These are phyloP conservation scores for Penicillium sp. DNA, from an alignment of 2,329 filamentous ascomycete species.

Conservation along the genomic window DNA sequence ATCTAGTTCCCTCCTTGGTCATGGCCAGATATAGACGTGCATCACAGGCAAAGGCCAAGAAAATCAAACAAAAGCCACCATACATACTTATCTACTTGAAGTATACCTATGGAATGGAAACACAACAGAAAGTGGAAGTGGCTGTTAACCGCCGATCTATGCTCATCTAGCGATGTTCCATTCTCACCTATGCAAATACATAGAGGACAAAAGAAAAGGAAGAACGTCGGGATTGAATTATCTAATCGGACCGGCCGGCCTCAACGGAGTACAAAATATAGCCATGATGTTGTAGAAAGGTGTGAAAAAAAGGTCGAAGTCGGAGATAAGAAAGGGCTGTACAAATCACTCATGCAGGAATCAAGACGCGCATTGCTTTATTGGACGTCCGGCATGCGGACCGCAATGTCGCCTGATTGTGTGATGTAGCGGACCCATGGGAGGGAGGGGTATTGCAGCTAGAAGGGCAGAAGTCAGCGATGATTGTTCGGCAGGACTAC, in stretches of 20 bases:
- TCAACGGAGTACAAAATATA: slow-evolving; percentile 31
- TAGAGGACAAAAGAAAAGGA: not conserved
- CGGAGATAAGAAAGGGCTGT: slow-evolving; percentile 26
- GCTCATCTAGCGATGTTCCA: not conserved
- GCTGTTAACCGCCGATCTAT: not conserved
- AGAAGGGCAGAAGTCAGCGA: slow-evolving; percentile 12
- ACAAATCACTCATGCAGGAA: slow-evolving; percentile 29
- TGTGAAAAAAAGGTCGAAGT: slow-evolving; percentile 3
- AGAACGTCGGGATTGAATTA: slow-evolving; percentile 31
- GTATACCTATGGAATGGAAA: not conserved
- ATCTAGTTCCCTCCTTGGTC: not conserved
- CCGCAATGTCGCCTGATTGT: slow-evolving; percentile 94
- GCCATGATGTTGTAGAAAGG: slow-evolving; percentile 10
- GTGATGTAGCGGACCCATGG: slow-evolving; percentile 99
- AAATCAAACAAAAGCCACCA: not conserved
- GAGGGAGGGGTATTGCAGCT: slow-evolving; percentile 97
- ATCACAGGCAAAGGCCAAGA: not conserved
- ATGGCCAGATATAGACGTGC: not conserved
- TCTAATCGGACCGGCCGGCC: slow-evolving; percentile 40
- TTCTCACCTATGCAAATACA: slow-evolving; percentile 3
- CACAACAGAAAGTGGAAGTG: not conserved
- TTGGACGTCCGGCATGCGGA: slow-evolving; percentile 88
- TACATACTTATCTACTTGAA: not conserved
- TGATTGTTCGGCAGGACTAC: slow-evolving; percentile 7
- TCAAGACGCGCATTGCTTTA: slow-evolving; percentile 50